A percentile compares a stretch with the other conserved stretches of the same genome.
phyloP scores from a whole-genome alignment of 2,329 filamentous ascomycete genomes.

The Cytospora piceicola region DNA sequence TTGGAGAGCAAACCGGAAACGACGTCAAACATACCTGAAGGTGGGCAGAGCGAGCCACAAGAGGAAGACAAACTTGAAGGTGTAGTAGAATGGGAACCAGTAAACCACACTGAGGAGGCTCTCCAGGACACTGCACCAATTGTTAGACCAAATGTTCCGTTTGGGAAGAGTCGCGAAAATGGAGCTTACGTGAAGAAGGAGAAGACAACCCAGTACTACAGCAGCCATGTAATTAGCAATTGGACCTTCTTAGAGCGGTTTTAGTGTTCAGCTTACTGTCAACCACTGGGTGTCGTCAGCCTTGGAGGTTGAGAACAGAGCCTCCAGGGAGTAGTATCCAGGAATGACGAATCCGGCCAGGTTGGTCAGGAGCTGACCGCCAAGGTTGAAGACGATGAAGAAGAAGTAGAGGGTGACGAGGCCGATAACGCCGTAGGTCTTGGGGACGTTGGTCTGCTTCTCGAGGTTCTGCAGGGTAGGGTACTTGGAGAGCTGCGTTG shows the following conservation, averaged over 20 bases:
- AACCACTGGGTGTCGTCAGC: slow-evolving; percentile 82
- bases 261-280: slow-evolving; percentile 57
- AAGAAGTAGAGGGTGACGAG: slow-evolving; percentile 82
- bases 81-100: slow-evolving; percentile 99
- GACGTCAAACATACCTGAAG: slow-evolving; percentile 72
- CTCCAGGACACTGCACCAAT: slow-evolving; percentile 67
- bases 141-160: slow-evolving; percentile 5
- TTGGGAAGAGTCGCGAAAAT: not conserved
- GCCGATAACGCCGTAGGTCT: slow-evolving; percentile 82
- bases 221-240: slow-evolving; percentile 41
- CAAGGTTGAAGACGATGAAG: slow-evolving; percentile 91
- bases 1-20: not conserved
- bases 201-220: slow-evolving; percentile 85
- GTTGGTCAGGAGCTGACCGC: slow-evolving; percentile 86
- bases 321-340: slow-evolving; percentile 80
- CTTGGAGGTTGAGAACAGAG: slow-evolving; percentile 73
- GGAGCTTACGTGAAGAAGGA: slow-evolving; percentile 70
- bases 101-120: slow-evolving; percentile 83
- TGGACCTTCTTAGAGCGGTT: slow-evolving; percentile 12
- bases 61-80: slow-evolving; percentile 97
- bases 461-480: slow-evolving; percentile 82
- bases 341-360: slow-evolving; percentile 82
- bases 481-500: slow-evolving; percentile 78
- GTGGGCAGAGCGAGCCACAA: slow-evolving; percentile 97
- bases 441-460: slow-evolving; percentile 80